Evolutionary conservation across 768 basidiomycete genomes (phyloP).

Genomic region (Lentinus tigrinus): DNA sequence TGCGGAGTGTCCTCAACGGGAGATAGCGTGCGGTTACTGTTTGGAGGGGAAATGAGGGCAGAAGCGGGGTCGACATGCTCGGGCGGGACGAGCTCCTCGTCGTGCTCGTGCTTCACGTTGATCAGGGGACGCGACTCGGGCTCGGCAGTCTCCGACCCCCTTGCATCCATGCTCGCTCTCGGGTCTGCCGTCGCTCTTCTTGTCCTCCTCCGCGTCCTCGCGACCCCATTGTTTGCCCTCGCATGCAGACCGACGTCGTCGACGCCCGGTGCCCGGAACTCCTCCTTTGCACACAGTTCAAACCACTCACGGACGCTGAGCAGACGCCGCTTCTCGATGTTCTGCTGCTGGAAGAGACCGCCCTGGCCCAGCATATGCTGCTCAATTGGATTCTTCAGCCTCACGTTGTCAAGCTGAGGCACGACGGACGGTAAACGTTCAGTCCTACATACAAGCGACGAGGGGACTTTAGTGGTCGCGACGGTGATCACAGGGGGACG

Average conservation of each 20-base stretch:
- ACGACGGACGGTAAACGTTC: constrained; percentile 69
- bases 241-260: constrained; percentile 62
- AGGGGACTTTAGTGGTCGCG: constrained; percentile 17
- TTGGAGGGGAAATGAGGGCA: constrained; percentile 38
- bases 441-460: constrained; percentile 47
- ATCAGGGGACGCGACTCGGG: constrained; percentile 33
- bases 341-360: constrained; percentile 88
- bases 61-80: constrained; percentile 29
- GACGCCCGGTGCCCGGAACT: constrained; percentile 71
- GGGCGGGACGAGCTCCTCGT: constrained; percentile 25
- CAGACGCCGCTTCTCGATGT: constrained; percentile 80
- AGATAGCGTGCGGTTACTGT: constrained; percentile 36
- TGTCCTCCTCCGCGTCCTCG: constrained; percentile 35
- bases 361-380: constrained; percentile 87
- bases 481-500: constrained; percentile 15
- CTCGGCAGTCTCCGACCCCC: constrained; percentile 43
- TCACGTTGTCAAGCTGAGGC: constrained; percentile 68
- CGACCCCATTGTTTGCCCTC: constrained; percentile 36
- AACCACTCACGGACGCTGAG: constrained; percentile 90
- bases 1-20: constrained; percentile 3
- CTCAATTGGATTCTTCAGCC: constrained; percentile 88
- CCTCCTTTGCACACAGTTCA: constrained; percentile 70
- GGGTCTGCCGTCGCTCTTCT: constrained; percentile 32
- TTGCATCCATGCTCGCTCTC: constrained; percentile 4
- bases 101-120: constrained; percentile 49